phyloP scores from a whole-genome alignment of 768 basidiomycete genomes.

The Pisolithus albus region DNA sequence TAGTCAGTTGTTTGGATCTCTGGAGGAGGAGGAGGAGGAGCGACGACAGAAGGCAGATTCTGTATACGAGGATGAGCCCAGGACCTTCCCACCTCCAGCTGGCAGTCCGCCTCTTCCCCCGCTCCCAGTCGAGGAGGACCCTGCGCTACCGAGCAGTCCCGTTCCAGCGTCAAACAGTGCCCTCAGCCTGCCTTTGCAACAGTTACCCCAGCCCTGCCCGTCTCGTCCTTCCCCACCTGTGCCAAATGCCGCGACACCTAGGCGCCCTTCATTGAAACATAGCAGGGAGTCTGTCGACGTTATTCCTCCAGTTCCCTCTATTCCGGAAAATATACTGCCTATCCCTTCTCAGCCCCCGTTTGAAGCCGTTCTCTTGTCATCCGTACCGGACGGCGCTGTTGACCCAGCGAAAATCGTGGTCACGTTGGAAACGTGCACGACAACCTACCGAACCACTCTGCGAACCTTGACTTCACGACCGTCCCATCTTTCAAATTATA shows the following conservation, averaged over 20 bases:
- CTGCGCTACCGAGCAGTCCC: background rate
- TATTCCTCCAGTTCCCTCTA: conserved; percentile 40
- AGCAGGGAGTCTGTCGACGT: conserved; percentile 26
- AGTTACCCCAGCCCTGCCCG: conserved; percentile 29
- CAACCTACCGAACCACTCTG: conserved; percentile 58
- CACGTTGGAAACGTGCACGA: conserved; percentile 67
- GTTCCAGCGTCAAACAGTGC: conserved; percentile 16
- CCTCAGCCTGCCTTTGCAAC: conserved; percentile 18
- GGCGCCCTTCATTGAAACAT: conserved; percentile 33
- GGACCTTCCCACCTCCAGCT: conserved; percentile 26
- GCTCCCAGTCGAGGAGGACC: conserved; percentile 29
- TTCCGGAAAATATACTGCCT: conserved; percentile 39
- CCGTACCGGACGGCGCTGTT: conserved; percentile 39
- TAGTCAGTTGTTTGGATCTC: conserved; percentile 1
- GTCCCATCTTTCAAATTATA: conserved; percentile 56
- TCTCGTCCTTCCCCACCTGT: conserved; percentile 26
- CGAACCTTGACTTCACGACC: conserved; percentile 61
- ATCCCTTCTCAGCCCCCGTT: conserved; percentile 53
- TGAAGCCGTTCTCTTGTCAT: conserved; percentile 58
- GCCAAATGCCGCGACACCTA: conserved; percentile 12
- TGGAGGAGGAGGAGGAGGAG: conserved; percentile 11
- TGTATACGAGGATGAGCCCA: conserved; percentile 10
- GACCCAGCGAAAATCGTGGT: conserved; percentile 62
- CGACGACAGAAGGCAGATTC: conserved; percentile 7
- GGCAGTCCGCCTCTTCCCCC: conserved; percentile 49